phyloP scores from a whole-genome alignment of 768 basidiomycete genomes.

The Calocera viscosa region DNA sequence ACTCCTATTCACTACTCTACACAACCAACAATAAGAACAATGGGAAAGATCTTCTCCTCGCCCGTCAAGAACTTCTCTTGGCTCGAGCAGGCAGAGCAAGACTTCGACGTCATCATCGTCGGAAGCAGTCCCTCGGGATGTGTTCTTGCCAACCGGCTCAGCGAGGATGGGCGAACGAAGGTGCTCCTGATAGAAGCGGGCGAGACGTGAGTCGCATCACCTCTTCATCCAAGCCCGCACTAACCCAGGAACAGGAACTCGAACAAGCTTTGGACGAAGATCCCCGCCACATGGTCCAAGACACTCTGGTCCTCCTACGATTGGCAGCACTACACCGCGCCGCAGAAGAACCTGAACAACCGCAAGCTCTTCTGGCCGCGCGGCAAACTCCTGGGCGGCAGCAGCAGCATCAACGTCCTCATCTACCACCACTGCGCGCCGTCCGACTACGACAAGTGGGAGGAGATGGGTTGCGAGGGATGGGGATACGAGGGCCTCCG shows the following conservation, averaged over 20 bases:
- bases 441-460: neutral
- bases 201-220: neutral
- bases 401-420: neutral
- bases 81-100: neutral
- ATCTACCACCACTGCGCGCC: constrained; percentile 5
- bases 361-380: neutral
- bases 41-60: neutral
- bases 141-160: constrained; percentile 31
- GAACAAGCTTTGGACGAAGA: neutral
- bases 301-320: neutral
- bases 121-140: constrained; percentile 34
- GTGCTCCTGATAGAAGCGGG: constrained; percentile 34
- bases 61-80: neutral
- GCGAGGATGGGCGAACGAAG: constrained; percentile 22
- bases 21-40: neutral
- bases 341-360: neutral
- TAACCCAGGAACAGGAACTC: neutral
- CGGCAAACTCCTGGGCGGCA: neutral
- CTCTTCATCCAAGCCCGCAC: neutral
- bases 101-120: constrained; percentile 15
- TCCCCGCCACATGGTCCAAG: neutral
- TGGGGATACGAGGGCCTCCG: neutral
- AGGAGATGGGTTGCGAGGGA: neutral
- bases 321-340: neutral
- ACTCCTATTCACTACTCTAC: neutral